A percentile compares a stretch with the other conserved stretches of the same genome.
phyloP scores from a whole-genome alignment of 2,329 filamentous ascomycete genomes.

The Fusarium concolor region DNA sequence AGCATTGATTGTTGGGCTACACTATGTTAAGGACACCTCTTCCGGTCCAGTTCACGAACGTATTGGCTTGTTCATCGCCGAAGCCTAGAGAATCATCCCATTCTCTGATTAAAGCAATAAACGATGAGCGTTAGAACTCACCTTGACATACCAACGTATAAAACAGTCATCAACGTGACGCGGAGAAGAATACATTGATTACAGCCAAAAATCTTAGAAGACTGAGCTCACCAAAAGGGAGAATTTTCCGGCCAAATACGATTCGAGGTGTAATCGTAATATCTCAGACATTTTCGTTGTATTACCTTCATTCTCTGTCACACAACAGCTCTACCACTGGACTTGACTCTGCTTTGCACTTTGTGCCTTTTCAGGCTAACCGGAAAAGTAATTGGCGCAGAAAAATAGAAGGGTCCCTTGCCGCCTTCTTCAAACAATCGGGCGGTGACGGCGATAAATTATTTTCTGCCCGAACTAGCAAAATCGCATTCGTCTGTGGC shows the following conservation, averaged over 20 bases:
- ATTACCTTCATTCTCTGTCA: too few species aligned
- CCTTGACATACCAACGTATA: not conserved
- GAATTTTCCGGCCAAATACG: not conserved
- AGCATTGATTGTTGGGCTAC: not conserved
- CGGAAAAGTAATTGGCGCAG: constrained; percentile 25
- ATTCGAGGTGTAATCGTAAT: not conserved
- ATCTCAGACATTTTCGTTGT: too few species aligned
- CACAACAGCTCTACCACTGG: not conserved
- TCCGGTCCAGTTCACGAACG: not conserved
- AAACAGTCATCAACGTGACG: too few species aligned
- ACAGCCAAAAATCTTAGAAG: too few species aligned
- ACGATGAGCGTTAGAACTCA: too few species aligned
- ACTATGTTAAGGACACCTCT: not conserved
- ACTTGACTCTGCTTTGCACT: not conserved
- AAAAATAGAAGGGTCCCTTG: constrained; percentile 28
- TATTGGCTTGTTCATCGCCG: not conserved
- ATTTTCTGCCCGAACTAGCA: constrained; percentile 47
- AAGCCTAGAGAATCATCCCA: not conserved
- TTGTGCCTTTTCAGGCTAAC: constrained; percentile 9
- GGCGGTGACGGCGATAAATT: constrained; percentile 49
- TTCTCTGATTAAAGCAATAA: too few species aligned
- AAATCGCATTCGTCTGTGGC: constrained; percentile 43
- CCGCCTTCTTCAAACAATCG: constrained; percentile 35
- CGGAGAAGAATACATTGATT: too few species aligned
- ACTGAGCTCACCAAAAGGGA: too few species aligned